A percentile compares a stretch with the other conserved stretches of the same genome.
phyloP scores from a whole-genome alignment of 805 yeast species.

The Candida pini region DNA sequence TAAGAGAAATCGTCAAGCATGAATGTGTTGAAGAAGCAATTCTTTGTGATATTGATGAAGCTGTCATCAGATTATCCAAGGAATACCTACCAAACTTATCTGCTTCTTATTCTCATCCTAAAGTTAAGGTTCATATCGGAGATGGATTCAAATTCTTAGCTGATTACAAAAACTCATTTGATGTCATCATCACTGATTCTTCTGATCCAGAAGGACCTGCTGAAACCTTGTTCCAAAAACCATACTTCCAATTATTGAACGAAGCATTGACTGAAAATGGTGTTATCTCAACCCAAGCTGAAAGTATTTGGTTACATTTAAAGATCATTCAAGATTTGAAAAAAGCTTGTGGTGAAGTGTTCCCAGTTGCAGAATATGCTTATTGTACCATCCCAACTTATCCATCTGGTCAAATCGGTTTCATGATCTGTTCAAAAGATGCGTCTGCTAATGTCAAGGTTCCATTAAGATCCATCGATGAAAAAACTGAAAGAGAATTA shows the following conservation, averaged over 20 bases:
- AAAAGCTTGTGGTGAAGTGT: slow-evolving; percentile 46
- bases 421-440: slow-evolving; percentile 66
- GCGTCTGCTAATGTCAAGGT: slow-evolving; percentile 35
- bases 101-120: slow-evolving; percentile 52
- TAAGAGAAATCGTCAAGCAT: slow-evolving; percentile 76
- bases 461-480: slow-evolving; percentile 45
- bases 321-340: slow-evolving; percentile 44
- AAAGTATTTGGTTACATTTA: slow-evolving; percentile 71
- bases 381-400: slow-evolving; percentile 84
- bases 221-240: slow-evolving; percentile 74
- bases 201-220: slow-evolving; percentile 96
- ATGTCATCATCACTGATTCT: slow-evolving; percentile 85
- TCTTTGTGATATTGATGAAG: slow-evolving; percentile 84
- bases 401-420: slow-evolving; percentile 83
- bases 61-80: slow-evolving; percentile 67
- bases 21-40: slow-evolving; percentile 56
- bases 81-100: slow-evolving; percentile 78
- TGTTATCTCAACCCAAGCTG: slow-evolving; percentile 79
- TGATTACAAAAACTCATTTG: slow-evolving; percentile 42
- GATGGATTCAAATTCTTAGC: slow-evolving; percentile 82
- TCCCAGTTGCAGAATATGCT: slow-evolving; percentile 57
- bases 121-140: slow-evolving; percentile 59
- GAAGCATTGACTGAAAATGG: slow-evolving; percentile 59
- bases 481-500: slow-evolving; percentile 40
- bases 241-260: slow-evolving; percentile 63